phyloP scores from a whole-genome alignment of 495 filamentous ascomycete genomes.

The Lasiosphaeris hirsuta region DNA sequence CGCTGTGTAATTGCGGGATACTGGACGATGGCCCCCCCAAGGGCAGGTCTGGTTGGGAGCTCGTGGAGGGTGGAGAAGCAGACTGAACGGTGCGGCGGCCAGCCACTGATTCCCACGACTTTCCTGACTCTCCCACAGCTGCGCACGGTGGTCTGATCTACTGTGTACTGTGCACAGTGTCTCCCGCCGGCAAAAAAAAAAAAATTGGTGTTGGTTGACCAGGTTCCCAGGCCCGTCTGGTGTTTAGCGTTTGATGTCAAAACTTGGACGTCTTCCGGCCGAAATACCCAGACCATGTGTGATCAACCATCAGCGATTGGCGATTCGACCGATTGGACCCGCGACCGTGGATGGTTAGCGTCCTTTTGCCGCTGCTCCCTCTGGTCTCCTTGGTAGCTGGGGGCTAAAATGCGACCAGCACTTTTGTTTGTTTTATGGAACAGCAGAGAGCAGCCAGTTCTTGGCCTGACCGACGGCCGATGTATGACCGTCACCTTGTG shows the following conservation, averaged over 20 bases:
- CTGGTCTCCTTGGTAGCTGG: background rate
- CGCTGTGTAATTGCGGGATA: background rate
- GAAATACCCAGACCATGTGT: slow-evolving; percentile 8
- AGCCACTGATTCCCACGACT: background rate
- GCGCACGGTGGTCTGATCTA: background rate
- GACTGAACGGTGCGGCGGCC: background rate
- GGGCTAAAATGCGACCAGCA: background rate
- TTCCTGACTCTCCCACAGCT: background rate
- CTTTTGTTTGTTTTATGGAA: slow-evolving; percentile 1
- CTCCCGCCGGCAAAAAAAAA: background rate
- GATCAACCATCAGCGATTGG: slow-evolving; percentile 1
- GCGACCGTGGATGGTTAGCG: slow-evolving; percentile 6
- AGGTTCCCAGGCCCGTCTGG: background rate
- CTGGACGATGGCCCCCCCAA: background rate
- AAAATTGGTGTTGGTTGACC: background rate
- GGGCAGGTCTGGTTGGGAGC: background rate
- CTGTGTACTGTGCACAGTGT: background rate
- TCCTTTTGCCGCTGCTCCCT: background rate
- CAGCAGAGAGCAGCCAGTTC: background rate
- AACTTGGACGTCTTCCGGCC: slow-evolving; percentile 10
- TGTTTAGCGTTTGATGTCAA: slow-evolving; percentile 12
- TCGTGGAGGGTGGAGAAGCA: background rate
- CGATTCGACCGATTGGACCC: slow-evolving; percentile 2
- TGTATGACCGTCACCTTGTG: background rate
- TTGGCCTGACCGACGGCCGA: background rate